A percentile compares a stretch with the other conserved stretches of the same genome.
Conservation (phyloP, 108 stramenopile species). For the Nannochloropsis gaditana region DNA sequence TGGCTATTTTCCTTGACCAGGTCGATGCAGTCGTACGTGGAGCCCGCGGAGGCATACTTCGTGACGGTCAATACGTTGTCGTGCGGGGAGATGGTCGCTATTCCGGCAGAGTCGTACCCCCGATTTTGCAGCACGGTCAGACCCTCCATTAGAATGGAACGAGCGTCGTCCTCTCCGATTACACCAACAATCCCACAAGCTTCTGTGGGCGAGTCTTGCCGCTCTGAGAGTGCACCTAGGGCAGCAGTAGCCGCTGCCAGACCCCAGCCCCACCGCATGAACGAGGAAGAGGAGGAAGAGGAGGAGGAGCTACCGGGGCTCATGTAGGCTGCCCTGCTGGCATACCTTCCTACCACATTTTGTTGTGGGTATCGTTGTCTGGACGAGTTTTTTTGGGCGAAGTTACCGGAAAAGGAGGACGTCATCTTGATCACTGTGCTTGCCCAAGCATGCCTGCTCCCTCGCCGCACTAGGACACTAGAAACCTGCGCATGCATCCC, state of each 20-base stretch:
- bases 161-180: slow-evolving; percentile 34
- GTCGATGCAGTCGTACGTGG: slow-evolving; percentile 82
- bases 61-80: slow-evolving; percentile 61
- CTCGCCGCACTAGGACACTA: neutral
- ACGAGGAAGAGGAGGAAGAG: neutral
- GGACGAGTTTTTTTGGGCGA: too few relatives aligned
- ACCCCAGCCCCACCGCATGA: neutral
- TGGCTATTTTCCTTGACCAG: slow-evolving; percentile 65
- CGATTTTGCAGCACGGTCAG: slow-evolving; percentile 91
- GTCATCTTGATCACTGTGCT: too few relatives aligned
- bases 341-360: too few relatives aligned
- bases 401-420: too few relatives aligned
- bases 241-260: neutral
- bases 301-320: neutral
- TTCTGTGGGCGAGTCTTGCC: slow-evolving; percentile 22
- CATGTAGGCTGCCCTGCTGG: too few relatives aligned
- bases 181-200: slow-evolving; percentile 47
- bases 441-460: neutral
- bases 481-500: neutral
- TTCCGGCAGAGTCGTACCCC: slow-evolving; percentile 96
- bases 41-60: slow-evolving; percentile 85
- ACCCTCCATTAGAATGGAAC: slow-evolving; percentile 71
- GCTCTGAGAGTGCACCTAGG: neutral
- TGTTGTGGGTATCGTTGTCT: too few relatives aligned
- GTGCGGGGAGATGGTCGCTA: slow-evolving; percentile 70